Conservation (phyloP, 1,284 basidiomycete species). For the Tilletia indica region DNA sequence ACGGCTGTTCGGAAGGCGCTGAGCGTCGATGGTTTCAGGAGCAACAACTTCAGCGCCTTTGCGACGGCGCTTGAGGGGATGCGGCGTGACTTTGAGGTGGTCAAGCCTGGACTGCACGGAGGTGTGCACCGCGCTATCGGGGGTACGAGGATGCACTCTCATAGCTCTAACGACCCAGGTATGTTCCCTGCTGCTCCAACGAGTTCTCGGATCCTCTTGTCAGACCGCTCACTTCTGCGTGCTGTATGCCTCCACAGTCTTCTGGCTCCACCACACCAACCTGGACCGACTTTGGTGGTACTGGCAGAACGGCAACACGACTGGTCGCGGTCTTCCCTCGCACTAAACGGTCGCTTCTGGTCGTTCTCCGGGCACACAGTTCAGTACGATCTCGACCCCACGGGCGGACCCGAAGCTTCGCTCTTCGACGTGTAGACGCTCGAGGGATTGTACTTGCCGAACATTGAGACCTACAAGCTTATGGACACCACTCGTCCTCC, state of each 20-base stretch:
- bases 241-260: too few relatives aligned
- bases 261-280: constrained; percentile 26
- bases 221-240: too few relatives aligned
- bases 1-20: not conserved
- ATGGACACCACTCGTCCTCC: constrained; percentile 10
- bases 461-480: constrained; percentile 15
- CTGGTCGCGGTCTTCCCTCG: not conserved
- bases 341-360: constrained; percentile 13
- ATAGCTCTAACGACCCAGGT: too few relatives aligned
- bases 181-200: too few relatives aligned
- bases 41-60: too few relatives aligned
- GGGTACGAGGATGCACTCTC: too few relatives aligned
- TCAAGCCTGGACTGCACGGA: too few relatives aligned
- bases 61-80: too few relatives aligned
- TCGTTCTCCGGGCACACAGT: constrained; percentile 3
- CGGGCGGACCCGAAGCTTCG: not conserved
- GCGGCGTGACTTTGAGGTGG: too few relatives aligned
- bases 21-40: not conserved
- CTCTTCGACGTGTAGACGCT: constrained; percentile 5
- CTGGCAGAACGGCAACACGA: constrained; percentile 22
- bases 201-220: too few relatives aligned
- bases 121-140: too few relatives aligned
- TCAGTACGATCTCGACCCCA: not conserved
- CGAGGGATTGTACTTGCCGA: not conserved
- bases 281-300: constrained; percentile 25